Evolutionary conservation across 2,329 filamentous ascomycete species (phyloP), one percentile per base, ranked within the genome.

Genomic region (Penicillium olsonii): DNA sequence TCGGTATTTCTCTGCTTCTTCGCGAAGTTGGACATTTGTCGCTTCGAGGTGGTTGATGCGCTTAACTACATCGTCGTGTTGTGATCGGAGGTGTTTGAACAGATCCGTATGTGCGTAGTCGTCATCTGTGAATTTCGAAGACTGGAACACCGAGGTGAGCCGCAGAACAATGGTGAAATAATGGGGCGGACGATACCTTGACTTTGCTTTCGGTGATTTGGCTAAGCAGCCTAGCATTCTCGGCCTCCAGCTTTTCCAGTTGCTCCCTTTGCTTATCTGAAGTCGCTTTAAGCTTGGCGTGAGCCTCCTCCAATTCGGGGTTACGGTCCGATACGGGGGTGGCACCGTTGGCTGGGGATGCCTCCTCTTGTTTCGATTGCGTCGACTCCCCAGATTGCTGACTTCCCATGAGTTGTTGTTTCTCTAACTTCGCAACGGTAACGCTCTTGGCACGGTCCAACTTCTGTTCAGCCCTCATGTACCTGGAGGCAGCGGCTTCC

Each of bases 381-480:
- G 78, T 71, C 37, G 68, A 70, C 38, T 77, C 76, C 15, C 74
- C 72, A 24, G 72, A 73, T 54, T 74, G 78, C 37, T 73, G 70
- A 12, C 82, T 83, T 49, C 87, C 87, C 50, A 88, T 81, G 43
- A 92, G 82, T 26, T 92, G 91, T 72, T 96, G 90, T 63, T 90
- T 88, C 68, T 97, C 94, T 52, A 99, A 74, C 68, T 95, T 96
- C 54, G 92, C 88, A 1, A 96, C 91, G 49, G 95, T 91, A 14
- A 85, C 76, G 66, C 94, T 99, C 71, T 90, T 92, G 19, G 87
- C 84, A 37, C 94, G 84, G 68, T 99, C 94, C 44, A 97, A 78
- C 68, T 91, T 94, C 76, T 95, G 95, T 69, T 99, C 94, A 0
- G 94, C 94, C 60, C 95, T 89, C 76, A 97, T 90, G 65, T 95